Evolutionary conservation across 2,329 filamentous ascomycete species (phyloP).

Genomic region (Pseudophaeomoniella oleicola): DNA sequence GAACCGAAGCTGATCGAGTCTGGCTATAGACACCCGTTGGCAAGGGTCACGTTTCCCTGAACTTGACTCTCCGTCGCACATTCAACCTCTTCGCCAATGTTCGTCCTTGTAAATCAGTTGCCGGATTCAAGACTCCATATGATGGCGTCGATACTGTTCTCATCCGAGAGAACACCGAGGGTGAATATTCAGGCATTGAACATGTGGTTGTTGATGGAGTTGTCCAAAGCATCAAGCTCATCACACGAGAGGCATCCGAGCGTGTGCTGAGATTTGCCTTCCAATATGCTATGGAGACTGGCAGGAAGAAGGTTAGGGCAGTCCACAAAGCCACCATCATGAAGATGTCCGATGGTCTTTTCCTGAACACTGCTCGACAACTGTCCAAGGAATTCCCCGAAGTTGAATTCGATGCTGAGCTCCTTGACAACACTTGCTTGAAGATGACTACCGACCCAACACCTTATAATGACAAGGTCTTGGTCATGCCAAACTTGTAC

Average conservation of each 20-base stretch:
- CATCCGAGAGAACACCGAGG: slow-evolving; percentile 99
- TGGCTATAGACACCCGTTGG: slow-evolving; percentile 73
- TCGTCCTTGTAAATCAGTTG: slow-evolving; percentile 91
- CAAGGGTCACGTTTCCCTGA: slow-evolving; percentile 98
- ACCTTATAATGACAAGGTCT: slow-evolving; percentile 71
- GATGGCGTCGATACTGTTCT: slow-evolving; percentile 92
- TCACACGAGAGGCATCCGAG: slow-evolving; percentile 82
- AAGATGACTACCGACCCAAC: slow-evolving; percentile 95
- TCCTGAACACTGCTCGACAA: slow-evolving; percentile 73
- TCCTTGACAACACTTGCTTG: slow-evolving; percentile 97
- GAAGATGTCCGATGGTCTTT: slow-evolving; percentile 93
- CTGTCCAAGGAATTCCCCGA: slow-evolving; percentile 90
- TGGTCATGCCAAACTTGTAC: slow-evolving; percentile 96
- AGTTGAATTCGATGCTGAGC: slow-evolving; percentile 93
- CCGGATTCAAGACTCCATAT: slow-evolving; percentile 96
- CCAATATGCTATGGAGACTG: slow-evolving; percentile 88
- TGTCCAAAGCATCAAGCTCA: slow-evolving; percentile 98
- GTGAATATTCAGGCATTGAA: slow-evolving; percentile 98
- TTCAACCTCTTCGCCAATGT: slow-evolving; percentile 99
- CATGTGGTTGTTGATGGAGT: slow-evolving; percentile 96
- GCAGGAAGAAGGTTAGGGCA: slow-evolving; percentile 84
- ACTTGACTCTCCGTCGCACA: slow-evolving; percentile 93
- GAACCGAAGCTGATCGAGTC: slow-evolving; percentile 14
- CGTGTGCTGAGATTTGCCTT: slow-evolving; percentile 94
- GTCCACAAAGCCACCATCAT: slow-evolving; percentile 98